These are phyloP conservation scores for Aureobasidium sp. DNA, from an alignment of 2,329 filamentous ascomycete genomes.

Conservation along the genomic window DNA sequence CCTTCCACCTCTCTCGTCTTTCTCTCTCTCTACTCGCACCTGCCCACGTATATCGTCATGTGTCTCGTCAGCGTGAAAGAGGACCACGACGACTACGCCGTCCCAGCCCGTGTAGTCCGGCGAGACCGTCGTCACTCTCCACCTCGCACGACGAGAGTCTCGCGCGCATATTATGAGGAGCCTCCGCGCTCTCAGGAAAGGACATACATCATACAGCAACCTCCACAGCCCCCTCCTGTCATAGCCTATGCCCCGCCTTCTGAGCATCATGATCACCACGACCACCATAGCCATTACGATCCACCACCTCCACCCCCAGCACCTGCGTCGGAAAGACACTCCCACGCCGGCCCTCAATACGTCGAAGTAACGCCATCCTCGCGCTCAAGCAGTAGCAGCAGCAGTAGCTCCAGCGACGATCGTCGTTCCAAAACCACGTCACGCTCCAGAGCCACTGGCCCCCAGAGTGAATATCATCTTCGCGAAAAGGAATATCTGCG, in stretches of 20 bases:
- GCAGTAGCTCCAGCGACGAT: constrained; percentile 27
- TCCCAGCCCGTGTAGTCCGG: constrained; percentile 30
- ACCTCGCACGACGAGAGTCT: constrained; percentile 20
- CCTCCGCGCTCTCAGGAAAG: constrained; percentile 20
- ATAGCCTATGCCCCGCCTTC: constrained; percentile 35
- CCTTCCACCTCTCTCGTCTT: neutral
- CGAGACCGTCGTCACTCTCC: constrained; percentile 25
- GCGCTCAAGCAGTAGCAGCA: constrained; percentile 10
- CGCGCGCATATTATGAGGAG: constrained; percentile 19
- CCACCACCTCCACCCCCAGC: constrained; percentile 29
- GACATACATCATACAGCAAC: constrained; percentile 17
- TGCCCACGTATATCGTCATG: constrained; percentile 26
- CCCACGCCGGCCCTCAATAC: constrained; percentile 32
- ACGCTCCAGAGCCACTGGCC: constrained; percentile 17
- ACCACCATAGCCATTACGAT: constrained; percentile 31
- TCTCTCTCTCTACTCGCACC: neutral
- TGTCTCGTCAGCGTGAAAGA: constrained; percentile 42
- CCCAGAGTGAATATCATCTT: constrained; percentile 33
- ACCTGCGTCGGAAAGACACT: constrained; percentile 18
- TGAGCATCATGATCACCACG: constrained; percentile 23
- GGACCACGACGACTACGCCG: constrained; percentile 31
- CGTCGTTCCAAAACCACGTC: constrained; percentile 24
- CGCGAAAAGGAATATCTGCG: constrained; percentile 39
- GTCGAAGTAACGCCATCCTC: constrained; percentile 38
- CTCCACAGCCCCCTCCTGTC: constrained; percentile 18